Conservation (phyloP, 345 rosid species). For the Trapa incisa region DNA sequence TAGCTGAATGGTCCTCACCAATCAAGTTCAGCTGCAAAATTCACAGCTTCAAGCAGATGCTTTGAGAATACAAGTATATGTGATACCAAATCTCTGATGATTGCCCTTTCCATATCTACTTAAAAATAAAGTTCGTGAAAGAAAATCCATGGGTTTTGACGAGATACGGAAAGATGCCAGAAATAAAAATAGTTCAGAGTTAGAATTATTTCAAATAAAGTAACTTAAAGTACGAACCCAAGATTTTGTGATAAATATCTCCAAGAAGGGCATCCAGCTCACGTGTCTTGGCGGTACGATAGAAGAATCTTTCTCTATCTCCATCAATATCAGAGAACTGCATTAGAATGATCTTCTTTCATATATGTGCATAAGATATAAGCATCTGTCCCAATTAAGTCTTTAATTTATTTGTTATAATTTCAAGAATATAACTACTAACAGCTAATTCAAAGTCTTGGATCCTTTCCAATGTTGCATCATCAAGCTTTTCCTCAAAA, state of each 20-base stretch:
- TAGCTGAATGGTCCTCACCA: conserved; percentile 38
- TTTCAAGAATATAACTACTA: conserved; percentile 9
- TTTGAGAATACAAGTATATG: conserved; percentile 54
- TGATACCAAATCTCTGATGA: conserved; percentile 72
- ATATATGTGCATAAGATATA: not conserved
- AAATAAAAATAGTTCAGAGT: conserved; percentile 9
- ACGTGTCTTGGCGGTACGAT: conserved; percentile 76
- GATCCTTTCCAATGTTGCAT: conserved; percentile 32
- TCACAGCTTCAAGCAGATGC: conserved; percentile 69
- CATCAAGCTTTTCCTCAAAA: conserved; percentile 65
- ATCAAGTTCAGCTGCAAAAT: conserved; percentile 86
- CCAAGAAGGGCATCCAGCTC: conserved; percentile 83
- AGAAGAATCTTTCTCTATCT: conserved; percentile 60
- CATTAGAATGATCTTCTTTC: not conserved
- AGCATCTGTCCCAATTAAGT: not conserved
- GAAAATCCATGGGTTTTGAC: conserved; percentile 2
- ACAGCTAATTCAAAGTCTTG: conserved; percentile 68
- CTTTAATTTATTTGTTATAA: not conserved
- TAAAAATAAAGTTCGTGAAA: conserved; percentile 10
- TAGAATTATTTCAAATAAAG: too few relatives aligned
- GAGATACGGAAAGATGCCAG: not conserved
- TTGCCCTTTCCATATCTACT: conserved; percentile 90
- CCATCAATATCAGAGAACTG: conserved; percentile 74
- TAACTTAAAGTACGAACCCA: conserved; percentile 33
- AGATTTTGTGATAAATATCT: conserved; percentile 86